phyloP scores from a whole-genome alignment of 208 protist genomes.

The Acanthamoeba castellanii region DNA sequence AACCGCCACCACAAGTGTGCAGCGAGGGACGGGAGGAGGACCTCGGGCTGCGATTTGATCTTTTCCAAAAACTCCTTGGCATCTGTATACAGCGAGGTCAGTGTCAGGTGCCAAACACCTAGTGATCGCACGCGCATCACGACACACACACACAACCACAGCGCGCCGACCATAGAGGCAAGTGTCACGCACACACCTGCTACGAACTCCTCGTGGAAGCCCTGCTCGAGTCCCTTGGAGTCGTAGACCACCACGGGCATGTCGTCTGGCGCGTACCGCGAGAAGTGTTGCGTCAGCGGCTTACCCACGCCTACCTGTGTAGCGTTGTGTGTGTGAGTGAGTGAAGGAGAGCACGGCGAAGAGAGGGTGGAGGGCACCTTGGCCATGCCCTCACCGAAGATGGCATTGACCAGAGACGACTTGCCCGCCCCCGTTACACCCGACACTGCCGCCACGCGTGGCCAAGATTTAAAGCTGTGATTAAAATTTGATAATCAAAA shows the following conservation, averaged over 20 bases:
- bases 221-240: slow-evolving; percentile 65
- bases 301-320: slow-evolving; percentile 31
- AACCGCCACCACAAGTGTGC: not conserved
- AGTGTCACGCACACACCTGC: not conserved
- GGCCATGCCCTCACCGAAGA: slow-evolving; percentile 65
- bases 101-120: not conserved
- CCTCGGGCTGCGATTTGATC: slow-evolving; percentile 61
- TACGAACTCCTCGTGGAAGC: slow-evolving; percentile 60
- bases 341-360: not conserved
- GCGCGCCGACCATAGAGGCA: too few species aligned
- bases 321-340: not conserved
- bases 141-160: too few species aligned
- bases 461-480: not conserved
- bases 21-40: not conserved
- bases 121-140: too few species aligned
- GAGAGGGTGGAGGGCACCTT: not conserved
- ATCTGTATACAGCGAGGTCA: not conserved
- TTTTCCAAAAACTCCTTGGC: slow-evolving; percentile 24
- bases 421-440: slow-evolving; percentile 53
- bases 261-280: slow-evolving; percentile 58
- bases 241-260: slow-evolving; percentile 70
- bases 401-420: slow-evolving; percentile 68
- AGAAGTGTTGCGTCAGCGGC: slow-evolving; percentile 67
- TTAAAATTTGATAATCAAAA: not conserved
- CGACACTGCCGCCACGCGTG: not conserved